Percentiles rank a stretch among this genome's conserved stretches.
These are phyloP conservation scores for Clonostachys solani DNA, from an alignment of 2,329 filamentous ascomycete species.

Conservation along the genomic window DNA sequence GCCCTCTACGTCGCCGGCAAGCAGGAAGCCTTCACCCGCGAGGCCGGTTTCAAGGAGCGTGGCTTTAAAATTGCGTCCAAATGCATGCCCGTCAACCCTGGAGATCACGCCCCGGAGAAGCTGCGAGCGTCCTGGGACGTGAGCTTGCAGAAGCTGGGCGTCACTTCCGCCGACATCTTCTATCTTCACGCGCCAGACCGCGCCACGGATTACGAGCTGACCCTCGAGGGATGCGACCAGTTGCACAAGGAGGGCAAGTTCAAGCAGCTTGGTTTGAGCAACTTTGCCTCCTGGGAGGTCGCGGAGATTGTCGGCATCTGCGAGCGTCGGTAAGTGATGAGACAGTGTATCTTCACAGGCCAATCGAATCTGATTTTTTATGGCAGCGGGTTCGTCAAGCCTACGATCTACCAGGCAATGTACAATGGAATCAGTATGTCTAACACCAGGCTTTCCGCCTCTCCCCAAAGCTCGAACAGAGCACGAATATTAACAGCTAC, in stretches of 20 bases:
- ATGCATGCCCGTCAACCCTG: constrained; percentile 9
- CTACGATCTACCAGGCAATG: constrained; percentile 73
- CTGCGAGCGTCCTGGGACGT: background rate
- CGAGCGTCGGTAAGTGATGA: constrained; percentile 36
- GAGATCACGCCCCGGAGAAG: constrained; percentile 2
- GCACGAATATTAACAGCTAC: constrained; percentile 3
- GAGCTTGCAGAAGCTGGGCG: constrained; percentile 4
- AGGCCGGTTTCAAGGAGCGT: constrained; percentile 64
- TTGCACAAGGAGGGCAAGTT: constrained; percentile 71
- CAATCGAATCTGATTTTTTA: background rate
- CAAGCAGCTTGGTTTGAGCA: constrained; percentile 63
- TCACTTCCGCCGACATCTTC: constrained; percentile 11
- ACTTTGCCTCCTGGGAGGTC: constrained; percentile 74
- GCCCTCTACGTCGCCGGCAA: constrained; percentile 61
- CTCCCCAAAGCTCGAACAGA: too few relatives aligned
- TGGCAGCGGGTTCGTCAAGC: constrained; percentile 57
- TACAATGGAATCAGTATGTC: constrained; percentile 34
- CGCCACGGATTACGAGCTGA: constrained; percentile 62
- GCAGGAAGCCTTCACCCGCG: constrained; percentile 65
- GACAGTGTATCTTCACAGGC: background rate
- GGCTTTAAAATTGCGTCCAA: constrained; percentile 69
- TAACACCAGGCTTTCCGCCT: background rate
- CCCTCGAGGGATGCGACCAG: constrained; percentile 62
- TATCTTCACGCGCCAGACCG: constrained; percentile 49
- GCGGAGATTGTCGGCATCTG: constrained; percentile 69